These are phyloP conservation scores for Hymenoscyphus fructigenus DNA, from an alignment of 2,329 filamentous ascomycete genomes.

Conservation along the genomic window DNA sequence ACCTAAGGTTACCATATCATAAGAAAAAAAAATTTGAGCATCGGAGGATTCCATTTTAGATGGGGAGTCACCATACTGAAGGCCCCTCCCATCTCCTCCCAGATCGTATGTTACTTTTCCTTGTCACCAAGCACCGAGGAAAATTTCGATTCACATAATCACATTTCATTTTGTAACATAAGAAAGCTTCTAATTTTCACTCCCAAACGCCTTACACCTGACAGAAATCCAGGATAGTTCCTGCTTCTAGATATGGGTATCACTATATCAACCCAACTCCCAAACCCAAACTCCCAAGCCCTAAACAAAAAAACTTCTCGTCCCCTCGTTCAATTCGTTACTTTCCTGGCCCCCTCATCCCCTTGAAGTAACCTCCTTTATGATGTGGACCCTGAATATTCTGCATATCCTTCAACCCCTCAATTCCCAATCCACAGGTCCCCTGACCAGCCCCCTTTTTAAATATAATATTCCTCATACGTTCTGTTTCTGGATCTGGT, in stretches of 20 bases:
- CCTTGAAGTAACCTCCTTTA: background rate
- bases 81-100: no score
- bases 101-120: no score
- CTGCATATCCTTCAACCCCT: background rate
- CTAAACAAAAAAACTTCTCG: background rate
- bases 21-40: no score
- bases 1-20: no score
- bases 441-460: no score
- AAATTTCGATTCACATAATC: background rate
- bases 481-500: no score
- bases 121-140: no score
- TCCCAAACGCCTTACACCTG: background rate
- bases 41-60: no score
- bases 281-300: background rate
- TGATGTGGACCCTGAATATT: background rate
- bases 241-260: background rate
- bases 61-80: no score
- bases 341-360: background rate
- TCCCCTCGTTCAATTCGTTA: background rate
- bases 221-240: no score
- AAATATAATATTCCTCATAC: no score
- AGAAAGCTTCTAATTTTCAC: background rate
- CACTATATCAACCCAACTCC: background rate
- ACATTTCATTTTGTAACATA: background rate
- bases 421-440: background rate